Base-by-base conservation (phyloP, 441 rosid species). In the Erysimum cheiri region DNA sequence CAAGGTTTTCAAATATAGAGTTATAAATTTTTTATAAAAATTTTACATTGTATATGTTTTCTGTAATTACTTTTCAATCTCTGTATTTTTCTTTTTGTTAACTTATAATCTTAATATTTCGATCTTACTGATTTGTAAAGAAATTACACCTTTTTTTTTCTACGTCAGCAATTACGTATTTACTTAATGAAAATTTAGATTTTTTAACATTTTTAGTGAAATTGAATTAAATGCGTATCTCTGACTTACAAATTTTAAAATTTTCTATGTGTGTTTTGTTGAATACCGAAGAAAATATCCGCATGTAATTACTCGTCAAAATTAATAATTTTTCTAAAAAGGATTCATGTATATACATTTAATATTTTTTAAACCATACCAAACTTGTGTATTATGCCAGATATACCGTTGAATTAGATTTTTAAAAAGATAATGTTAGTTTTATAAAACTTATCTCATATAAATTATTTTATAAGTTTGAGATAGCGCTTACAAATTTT, bases 211-310 rank as follows among this genome's bases (percentile, higher is more conserved):
- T 28, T 28, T 53, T 3, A 11, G 4, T 11, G 22, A 17, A 0
- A 52, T 5, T 26, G 35, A 52, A 53, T n/a, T 59, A 59, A 39
- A 24, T 59, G 48, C 4, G 5, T 39, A 60, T 60, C 13, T 60
- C 12, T 60, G 22, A 60, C 35, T 40, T 11, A 40, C 13, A 9
- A 60, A 39, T 17, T 60, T 24, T 60, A 22, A 19, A 3, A 4
- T 24, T 57, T 35, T 7, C 6, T 10, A 44, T 17, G 28, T 32
- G 12, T 44, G 4, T 41, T 32, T 12, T 40, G 1, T 62, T 43
- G 13, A 10, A 32, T 17, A 47, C 36, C 6, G 1, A 11, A 8
- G 4, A 44, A 37, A 5, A 46, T 17, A 46, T 47, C 7, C 0
- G 11, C 35, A 1, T 32, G 13, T 17, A 31, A 6, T 41, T 17